phyloP scores from a whole-genome alignment of 768 basidiomycete genomes.

The Lactifluus subvellereus region DNA sequence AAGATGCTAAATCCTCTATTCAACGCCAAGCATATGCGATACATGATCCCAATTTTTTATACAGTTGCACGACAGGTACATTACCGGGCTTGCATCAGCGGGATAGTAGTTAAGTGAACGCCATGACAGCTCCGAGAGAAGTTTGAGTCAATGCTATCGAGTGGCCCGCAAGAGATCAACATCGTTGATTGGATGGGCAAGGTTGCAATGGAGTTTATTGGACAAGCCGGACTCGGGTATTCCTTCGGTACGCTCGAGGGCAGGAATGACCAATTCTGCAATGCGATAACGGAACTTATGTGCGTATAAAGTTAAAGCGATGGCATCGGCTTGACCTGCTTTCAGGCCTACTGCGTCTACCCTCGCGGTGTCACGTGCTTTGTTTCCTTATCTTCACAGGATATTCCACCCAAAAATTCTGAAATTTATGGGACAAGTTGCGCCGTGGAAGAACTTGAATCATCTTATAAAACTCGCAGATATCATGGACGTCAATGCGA shows the following conservation, averaged over 20 bases:
- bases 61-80: conserved; percentile 17
- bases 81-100: background rate
- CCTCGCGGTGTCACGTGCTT: background rate
- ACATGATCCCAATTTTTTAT: conserved; percentile 23
- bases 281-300: conserved; percentile 21
- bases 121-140: too few relatives aligned
- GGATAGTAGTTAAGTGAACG: too few relatives aligned
- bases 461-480: too few relatives aligned
- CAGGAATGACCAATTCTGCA: too few relatives aligned
- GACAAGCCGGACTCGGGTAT: conserved; percentile 26
- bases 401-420: too few relatives aligned
- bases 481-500: too few relatives aligned
- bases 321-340: background rate
- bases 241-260: conserved; percentile 13
- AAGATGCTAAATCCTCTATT: conserved; percentile 23
- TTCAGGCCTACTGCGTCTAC: conserved; percentile 14
- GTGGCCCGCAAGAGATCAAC: conserved; percentile 13
- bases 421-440: too few relatives aligned
- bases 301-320: background rate
- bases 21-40: conserved; percentile 23
- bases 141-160: too few relatives aligned
- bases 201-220: conserved; percentile 24
- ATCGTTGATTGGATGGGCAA: conserved; percentile 23
- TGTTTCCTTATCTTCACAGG: conserved; percentile 14
- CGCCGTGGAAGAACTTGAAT: too few relatives aligned